phyloP scores from a whole-genome alignment of 1,284 basidiomycete species.

The Phellopilus nigrolimitatus region DNA sequence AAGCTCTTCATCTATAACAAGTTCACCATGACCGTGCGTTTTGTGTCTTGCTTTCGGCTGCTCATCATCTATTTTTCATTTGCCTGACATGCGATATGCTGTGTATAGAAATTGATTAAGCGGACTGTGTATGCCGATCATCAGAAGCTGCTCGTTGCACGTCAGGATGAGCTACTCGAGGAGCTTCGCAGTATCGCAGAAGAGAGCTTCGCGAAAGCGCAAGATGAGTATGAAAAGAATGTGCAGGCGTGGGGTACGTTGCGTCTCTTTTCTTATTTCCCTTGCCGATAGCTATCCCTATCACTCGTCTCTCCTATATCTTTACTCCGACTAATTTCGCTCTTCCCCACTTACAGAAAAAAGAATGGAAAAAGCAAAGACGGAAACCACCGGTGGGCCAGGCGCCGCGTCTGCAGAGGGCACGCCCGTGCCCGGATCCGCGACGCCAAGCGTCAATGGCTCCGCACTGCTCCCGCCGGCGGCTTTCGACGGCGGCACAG shows the following conservation, averaged over 20 bases:
- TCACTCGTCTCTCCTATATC: too few species aligned
- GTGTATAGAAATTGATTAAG: conserved; percentile 74
- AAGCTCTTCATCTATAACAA: conserved; percentile 89
- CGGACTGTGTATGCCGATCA: conserved; percentile 72
- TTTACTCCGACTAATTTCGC: conserved; percentile 15
- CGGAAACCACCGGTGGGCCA: too few species aligned
- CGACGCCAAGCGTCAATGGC: conserved; percentile 22
- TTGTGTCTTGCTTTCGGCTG: too few species aligned
- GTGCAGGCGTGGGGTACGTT: conserved; percentile 60
- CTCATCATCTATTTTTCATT: conserved; percentile 12
- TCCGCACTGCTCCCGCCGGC: conserved; percentile 23
- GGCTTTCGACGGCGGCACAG: conserved; percentile 27
- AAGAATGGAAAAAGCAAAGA: conserved; percentile 49
- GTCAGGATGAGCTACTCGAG: conserved; percentile 58
- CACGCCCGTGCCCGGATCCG: conserved; percentile 28
- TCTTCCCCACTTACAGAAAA: conserved; percentile 39
- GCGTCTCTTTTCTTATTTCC: conserved; percentile 6
- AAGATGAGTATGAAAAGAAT: conserved; percentile 69
- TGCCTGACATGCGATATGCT: neutral
- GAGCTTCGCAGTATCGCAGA: conserved; percentile 55
- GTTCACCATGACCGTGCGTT: conserved; percentile 86
- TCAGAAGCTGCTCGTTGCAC: conserved; percentile 51
- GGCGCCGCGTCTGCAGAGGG: conserved; percentile 36
- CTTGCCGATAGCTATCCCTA: too few species aligned
- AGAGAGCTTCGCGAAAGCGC: conserved; percentile 60